Percentiles rank a stretch among this genome's conserved stretches.
Conservation (phyloP, 2,329 filamentous ascomycete genomes). For the Microascus cirrosus region DNA sequence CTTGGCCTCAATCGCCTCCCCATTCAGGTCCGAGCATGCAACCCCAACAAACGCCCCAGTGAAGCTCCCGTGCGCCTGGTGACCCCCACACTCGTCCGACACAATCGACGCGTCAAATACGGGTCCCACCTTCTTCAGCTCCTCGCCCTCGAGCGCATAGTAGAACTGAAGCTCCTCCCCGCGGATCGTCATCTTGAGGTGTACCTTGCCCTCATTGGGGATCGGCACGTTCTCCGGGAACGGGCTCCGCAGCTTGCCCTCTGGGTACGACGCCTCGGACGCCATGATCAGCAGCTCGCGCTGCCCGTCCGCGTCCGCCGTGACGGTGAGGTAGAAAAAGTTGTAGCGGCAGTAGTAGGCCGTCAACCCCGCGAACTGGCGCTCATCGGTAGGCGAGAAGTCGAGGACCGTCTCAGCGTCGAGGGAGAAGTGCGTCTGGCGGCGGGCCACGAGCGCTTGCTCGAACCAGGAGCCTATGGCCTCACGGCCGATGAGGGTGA, state of each 20-base stretch:
- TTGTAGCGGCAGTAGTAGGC: conserved; percentile 55
- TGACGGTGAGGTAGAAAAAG: conserved; percentile 53
- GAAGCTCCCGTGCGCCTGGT: conserved; percentile 50
- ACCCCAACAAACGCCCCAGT: conserved; percentile 50
- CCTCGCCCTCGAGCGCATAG: conserved; percentile 35
- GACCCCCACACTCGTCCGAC: conserved; percentile 52
- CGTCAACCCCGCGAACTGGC: conserved; percentile 48
- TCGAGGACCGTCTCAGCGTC: conserved; percentile 45
- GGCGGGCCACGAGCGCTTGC: conserved; percentile 41
- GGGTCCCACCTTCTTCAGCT: conserved; percentile 37
- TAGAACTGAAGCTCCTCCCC: conserved; percentile 38
- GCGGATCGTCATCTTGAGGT: conserved; percentile 37
- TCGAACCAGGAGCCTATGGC: conserved; percentile 48
- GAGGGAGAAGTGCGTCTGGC: conserved; percentile 48
- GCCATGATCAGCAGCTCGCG: conserved; percentile 46
- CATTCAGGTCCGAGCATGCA: conserved; percentile 44
- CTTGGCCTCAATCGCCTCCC: conserved; percentile 28
- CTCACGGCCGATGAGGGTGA: conserved; percentile 39
- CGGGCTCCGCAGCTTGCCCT: conserved; percentile 32
- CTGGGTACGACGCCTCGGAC: conserved; percentile 45
- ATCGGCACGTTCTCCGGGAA: conserved; percentile 32
- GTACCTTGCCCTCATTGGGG: conserved; percentile 43
- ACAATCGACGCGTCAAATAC: conserved; percentile 48
- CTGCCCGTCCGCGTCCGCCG: conserved; percentile 41
- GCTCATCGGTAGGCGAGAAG: conserved; percentile 44